Base-by-base conservation (phyloP, 805 yeast genomes). In the Pichia californica region DNA sequence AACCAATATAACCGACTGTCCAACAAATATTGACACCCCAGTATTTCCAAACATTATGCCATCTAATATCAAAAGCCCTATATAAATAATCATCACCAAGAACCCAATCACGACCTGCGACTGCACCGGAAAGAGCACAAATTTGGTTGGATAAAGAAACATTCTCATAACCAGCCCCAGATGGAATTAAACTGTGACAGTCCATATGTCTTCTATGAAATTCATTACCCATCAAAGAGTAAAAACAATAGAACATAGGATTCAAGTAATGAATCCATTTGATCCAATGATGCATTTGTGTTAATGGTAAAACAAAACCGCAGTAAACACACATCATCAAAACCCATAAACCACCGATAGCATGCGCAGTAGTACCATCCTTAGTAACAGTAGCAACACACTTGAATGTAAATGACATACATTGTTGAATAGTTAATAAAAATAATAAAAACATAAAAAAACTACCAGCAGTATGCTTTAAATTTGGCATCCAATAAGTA, bases 41-140 rank as follows among this genome's bases (percentile, higher is more conserved):
- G 59, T 87, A 83, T 66, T 94, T 77, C 95, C 95, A 87, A 40
- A 75, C 72, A 60, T 87, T 85, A 19, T 62, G 51, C 54, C 71
- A 77, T 21, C 55, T 59, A 66, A 80, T 86, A 35, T 62, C 58
- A 62, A 61, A 86, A 10, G 78, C 59, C 7, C 53, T 54, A 5
- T 50, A 50, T 20, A 79, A 45, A 52, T 76, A 80, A 23, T 57
- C 57, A 43, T 72, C 74, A 58, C 87, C 87, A 45, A 58, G 56
- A 39, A 80, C 83, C 45, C 59, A 56, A 15, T 55, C 45, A 18
- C 70, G 49, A 11, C 48, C 50, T 14, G 54, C 55, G 43, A 53
- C 61, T n/a, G 83, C 67, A 52, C 83, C 83, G 18, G 66, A 66
- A 36, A 71, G 62, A 37, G 71, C 61, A 67, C 86, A 80, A 34